Evolutionary conservation across 495 filamentous ascomycete species (phyloP), one percentile per base, ranked within the genome.

Genomic region (Daldinia loculata): DNA sequence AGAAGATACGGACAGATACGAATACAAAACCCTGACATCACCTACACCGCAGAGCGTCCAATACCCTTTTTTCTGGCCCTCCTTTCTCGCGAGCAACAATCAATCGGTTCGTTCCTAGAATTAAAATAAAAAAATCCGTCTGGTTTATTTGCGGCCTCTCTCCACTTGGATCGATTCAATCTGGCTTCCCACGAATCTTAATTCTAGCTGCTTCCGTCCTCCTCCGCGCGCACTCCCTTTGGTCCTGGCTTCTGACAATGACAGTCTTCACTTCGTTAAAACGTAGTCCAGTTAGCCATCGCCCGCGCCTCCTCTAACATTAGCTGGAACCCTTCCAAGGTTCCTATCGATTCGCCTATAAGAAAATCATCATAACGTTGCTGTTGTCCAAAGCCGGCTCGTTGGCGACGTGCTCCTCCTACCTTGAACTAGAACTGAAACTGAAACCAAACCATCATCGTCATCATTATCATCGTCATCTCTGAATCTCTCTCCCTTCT

Each of bases 271-370:
- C 69, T 45, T 69, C 24, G 39, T 66, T 66, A 48, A 67, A 70
- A 65, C 66, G 67, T 56, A 74, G 66, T 76, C 55, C 67, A 60
- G 66, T 67, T 61, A 71, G 65, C 55, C 56, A 56, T 59, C 58
- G 56, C 53, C 56, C 71, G 68, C 63, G 63, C 60, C 67, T 66
- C 51, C 75, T 76, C 73, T 77, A 76, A 74, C 75, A 77, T 74
- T 76, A 70, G 63, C 71, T 67, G 75, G 74, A 76, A 76, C 75
- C 75, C 67, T 56, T 69, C 17, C 65, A 73, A 76, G 75, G 75
- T 77, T 77, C 74, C 70, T 72, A 70, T 50, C 67, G 73, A 75
- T 70, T 70, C 38, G 38, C 57, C 38, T 30, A 24, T 24, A 53
- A 68, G 36, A 19, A 52, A 55, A 62, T 48, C 19, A 24, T 48